Base-by-base conservation (phyloP, 257 asterid genomes). In the Lycium ferocissimum region DNA sequence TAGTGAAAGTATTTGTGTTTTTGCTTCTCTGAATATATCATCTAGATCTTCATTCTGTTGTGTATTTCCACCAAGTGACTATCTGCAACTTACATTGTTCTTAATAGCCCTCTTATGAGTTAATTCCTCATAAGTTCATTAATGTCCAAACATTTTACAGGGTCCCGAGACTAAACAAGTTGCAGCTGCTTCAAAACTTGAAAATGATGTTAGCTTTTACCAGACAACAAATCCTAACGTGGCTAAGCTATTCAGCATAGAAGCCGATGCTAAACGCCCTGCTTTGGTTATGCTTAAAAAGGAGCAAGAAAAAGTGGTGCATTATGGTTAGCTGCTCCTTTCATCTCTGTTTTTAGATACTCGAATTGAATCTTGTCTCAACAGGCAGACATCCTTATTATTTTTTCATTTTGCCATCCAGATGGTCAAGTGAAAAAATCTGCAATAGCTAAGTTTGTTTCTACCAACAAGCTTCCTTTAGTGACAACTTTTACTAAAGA, bases 381-480 rank as follows among this genome's bases (percentile, higher is more conserved):
- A 4, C 26, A 22, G 38, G 47, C 62, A 76, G 47, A 76, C 58
- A 76, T 76, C 45, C 33, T 56, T 49, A 7, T 56, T 13, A 33
- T 15, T 22, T 11, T 85, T 57, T 56, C 63, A 26, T 43, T 38
- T 61, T 80, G 20, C 66, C 33, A 15, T 89, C 82, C 92, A 97
- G 98, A 89, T 79, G 99, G 98, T 66, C 85, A 91, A 63, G 93
- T 95, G 14, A 87, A 86, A 84, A 94, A 90, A 89, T 87, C 92
- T 58, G 91, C 75, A 70, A 93, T 97, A 83, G 88, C 91, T 79
- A 92, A 93, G 85, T 97, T 97, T 92, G 91, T 97, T 87, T 89
- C 92, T 61, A 91, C 94, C 86, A 97, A 92, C 93, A 97, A 95
- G 93, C 91, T 94, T 86, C 98, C 99, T 73, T 81, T 97, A 70